Conservation (phyloP, 2,329 filamentous ascomycete species). For the Claviceps fusiformis region DNA sequence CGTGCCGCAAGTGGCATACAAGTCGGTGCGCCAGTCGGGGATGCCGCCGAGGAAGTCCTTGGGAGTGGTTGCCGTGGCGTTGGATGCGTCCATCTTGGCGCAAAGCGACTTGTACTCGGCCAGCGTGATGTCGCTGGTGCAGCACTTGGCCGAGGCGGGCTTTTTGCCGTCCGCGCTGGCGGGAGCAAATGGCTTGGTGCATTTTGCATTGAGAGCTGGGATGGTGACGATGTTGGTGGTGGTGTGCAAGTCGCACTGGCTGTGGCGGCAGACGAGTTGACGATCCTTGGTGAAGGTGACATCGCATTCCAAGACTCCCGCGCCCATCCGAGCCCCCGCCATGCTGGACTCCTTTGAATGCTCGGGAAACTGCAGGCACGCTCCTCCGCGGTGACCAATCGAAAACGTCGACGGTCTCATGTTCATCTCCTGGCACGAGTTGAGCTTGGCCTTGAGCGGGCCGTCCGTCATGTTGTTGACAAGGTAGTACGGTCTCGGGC, state of each 20-base stretch:
- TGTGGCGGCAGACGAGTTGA: slow-evolving; percentile 54
- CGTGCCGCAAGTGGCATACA: slow-evolving; percentile 52
- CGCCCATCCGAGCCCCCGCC: slow-evolving; percentile 53
- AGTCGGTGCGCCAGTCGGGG: slow-evolving; percentile 47
- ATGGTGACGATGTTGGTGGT: slow-evolving; percentile 53
- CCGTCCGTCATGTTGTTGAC: slow-evolving; percentile 48
- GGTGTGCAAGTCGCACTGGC: slow-evolving; percentile 53
- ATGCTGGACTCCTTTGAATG: slow-evolving; percentile 45
- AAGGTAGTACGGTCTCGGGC: slow-evolving; percentile 51
- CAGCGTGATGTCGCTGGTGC: slow-evolving; percentile 57
- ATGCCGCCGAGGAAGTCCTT: slow-evolving; percentile 45
- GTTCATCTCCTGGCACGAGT: slow-evolving; percentile 41
- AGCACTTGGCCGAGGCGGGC: slow-evolving; percentile 50
- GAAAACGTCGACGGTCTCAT: slow-evolving; percentile 40
- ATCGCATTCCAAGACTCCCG: slow-evolving; percentile 54
- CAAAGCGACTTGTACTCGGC: slow-evolving; percentile 55
- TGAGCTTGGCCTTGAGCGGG: slow-evolving; percentile 44
- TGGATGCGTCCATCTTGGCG: slow-evolving; percentile 56
- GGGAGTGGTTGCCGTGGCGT: slow-evolving; percentile 42
- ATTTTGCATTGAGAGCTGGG: slow-evolving; percentile 50
- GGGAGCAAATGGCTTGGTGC: slow-evolving; percentile 46
- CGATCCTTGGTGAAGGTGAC: slow-evolving; percentile 52
- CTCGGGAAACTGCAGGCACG: slow-evolving; percentile 50
- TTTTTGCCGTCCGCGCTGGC: slow-evolving; percentile 27
- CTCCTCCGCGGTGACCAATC: slow-evolving; percentile 50